A percentile compares a stretch with the other conserved stretches of the same genome.
Conservation (phyloP, 306 rosid species). For the Acacia acuminata region DNA sequence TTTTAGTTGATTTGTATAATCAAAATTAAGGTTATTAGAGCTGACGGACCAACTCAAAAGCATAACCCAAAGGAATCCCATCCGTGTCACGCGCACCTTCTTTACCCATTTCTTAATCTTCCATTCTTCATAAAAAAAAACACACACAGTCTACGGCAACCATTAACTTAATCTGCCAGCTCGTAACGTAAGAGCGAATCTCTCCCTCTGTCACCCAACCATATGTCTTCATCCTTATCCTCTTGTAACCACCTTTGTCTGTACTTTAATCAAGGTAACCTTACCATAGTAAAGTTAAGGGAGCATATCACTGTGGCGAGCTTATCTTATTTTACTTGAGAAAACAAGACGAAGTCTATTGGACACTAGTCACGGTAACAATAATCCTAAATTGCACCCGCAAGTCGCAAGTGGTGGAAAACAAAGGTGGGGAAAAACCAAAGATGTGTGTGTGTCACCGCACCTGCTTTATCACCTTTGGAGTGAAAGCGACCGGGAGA, state of each 20-base stretch:
- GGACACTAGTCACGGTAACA: slow-evolving; percentile 8
- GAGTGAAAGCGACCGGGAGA: slow-evolving; percentile 33
- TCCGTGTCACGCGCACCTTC: slow-evolving; percentile 67
- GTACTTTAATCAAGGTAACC: slow-evolving; percentile 37
- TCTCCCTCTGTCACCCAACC: slow-evolving; percentile 7
- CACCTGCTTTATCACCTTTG: slow-evolving; percentile 29
- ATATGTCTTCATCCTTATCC: slow-evolving; percentile 70
- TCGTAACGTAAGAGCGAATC: slow-evolving; percentile 41
- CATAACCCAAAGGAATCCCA: slow-evolving; percentile 54
- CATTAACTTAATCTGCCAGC: slow-evolving; percentile 23
- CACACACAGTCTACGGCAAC: neutral
- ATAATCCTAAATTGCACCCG: slow-evolving; percentile 23
- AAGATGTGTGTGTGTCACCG: neutral
- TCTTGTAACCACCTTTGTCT: slow-evolving; percentile 31
- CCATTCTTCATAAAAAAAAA: slow-evolving; percentile 33
- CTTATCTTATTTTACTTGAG: slow-evolving; percentile 40
- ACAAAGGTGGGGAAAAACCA: neutral
- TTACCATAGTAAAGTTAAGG: slow-evolving; percentile 36
- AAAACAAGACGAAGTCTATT: slow-evolving; percentile 20
- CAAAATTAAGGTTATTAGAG: slow-evolving; percentile 24
- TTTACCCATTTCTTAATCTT: slow-evolving; percentile 32
- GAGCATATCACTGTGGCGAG: neutral
- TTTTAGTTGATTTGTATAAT: slow-evolving; percentile 32
- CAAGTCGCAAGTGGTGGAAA: slow-evolving; percentile 24
- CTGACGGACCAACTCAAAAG: slow-evolving; percentile 64